These are phyloP conservation scores for Adansonia digitata DNA, from an alignment of 345 rosid genomes.

Conservation along the genomic window DNA sequence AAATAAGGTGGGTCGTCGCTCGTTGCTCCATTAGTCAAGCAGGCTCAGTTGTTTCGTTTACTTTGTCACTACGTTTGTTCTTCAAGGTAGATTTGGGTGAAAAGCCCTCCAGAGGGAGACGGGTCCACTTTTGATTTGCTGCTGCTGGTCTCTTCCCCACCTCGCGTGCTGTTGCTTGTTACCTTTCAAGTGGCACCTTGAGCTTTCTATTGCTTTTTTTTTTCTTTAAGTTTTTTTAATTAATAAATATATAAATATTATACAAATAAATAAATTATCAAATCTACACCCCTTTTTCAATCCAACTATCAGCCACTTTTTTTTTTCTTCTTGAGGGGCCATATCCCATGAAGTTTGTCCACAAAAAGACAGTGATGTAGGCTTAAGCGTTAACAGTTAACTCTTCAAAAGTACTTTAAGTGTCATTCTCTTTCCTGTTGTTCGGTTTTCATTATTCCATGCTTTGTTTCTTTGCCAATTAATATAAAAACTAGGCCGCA, in stretches of 20 bases:
- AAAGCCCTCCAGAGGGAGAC: neutral
- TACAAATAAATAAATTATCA: too few relatives aligned
- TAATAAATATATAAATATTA: too few relatives aligned
- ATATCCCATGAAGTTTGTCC: neutral
- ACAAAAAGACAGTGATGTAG: too few relatives aligned
- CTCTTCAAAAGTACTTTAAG: too few relatives aligned
- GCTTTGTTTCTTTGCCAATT: neutral
- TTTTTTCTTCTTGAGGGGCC: neutral
- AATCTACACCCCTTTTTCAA: too few relatives aligned
- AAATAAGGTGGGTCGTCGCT: too few relatives aligned
- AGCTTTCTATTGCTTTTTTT: neutral
- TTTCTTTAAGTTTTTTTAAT: too few relatives aligned
- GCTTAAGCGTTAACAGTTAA: too few relatives aligned
- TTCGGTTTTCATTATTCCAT: neutral
- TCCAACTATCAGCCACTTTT: neutral
- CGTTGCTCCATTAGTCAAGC: neutral
- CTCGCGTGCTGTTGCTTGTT: neutral
- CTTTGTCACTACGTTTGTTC: neutral
- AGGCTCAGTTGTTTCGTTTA: neutral
- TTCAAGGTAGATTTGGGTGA: neutral
- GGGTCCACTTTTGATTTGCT: slow-evolving; percentile 2
- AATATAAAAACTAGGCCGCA: neutral
- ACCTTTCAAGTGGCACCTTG: neutral
- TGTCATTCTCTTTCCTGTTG: neutral
- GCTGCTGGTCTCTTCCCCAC: neutral